phyloP scores from a whole-genome alignment of 306 rosid species.

The Inga laurina region DNA sequence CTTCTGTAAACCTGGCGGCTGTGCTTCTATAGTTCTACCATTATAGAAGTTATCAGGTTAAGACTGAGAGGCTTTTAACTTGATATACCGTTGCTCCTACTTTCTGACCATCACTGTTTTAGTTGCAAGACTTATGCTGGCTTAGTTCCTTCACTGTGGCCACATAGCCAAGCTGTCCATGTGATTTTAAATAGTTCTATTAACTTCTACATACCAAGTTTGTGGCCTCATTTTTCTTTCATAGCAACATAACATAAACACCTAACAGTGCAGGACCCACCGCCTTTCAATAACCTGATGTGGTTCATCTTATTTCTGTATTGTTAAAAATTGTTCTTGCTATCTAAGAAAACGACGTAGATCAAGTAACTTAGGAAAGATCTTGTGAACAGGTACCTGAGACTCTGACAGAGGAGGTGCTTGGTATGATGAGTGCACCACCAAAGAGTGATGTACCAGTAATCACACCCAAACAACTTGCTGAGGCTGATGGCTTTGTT shows the following conservation, averaged over 20 bases:
- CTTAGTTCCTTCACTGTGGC: background rate
- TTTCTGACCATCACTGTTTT: background rate
- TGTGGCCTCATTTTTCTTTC: background rate
- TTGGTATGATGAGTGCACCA: constrained; percentile 70
- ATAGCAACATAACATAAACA: background rate
- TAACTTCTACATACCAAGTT: background rate
- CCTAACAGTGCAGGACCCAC: background rate
- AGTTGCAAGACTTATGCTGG: background rate
- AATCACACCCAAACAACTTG: constrained; percentile 54
- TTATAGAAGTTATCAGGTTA: background rate
- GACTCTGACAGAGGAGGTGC: constrained; percentile 56
- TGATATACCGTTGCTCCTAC: background rate
- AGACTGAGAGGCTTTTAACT: background rate
- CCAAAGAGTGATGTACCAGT: constrained; percentile 62
- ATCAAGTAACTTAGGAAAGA: constrained; percentile 8
- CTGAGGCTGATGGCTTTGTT: constrained; percentile 67
- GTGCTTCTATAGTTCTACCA: background rate
- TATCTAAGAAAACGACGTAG: background rate
- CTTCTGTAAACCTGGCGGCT: background rate
- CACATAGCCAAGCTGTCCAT: background rate
- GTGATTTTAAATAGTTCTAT: background rate
- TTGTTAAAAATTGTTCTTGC: background rate
- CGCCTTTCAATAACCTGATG: background rate
- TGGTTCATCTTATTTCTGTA: background rate
- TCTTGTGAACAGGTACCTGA: constrained; percentile 64